Base-by-base conservation (phyloP, 2,329 filamentous ascomycete genomes). In the Trichoderma sp. region DNA sequence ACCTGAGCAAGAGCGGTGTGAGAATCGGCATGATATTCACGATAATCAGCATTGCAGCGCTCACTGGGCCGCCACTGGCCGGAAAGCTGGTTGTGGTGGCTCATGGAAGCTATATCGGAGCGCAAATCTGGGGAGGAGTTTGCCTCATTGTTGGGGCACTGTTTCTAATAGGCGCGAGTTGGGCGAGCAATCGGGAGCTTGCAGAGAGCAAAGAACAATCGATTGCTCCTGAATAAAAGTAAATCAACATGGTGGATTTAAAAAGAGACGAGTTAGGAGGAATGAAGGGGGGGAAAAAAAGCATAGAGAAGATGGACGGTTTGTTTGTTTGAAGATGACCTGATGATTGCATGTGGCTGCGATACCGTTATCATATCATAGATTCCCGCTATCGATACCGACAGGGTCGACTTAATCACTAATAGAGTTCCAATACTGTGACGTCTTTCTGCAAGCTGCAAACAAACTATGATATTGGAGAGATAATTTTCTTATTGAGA, bases 21-120 rank as follows among this genome's bases (percentile, higher is more conserved):
- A 78, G 86, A 7, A 86, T 88, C 70, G 87, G 87, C 60, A 89
- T 89, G 86, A 78, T 84, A 1, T 88, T 89, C 58, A 85, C 84
- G 0, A 83, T 87, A 19, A 81, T 84, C 67, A 86, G 84, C 70
- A 81, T 87, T 53, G 82, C 84, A 0, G 82, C 83, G 4, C 75
- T 88, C 52, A 85, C 82, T 1, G 86, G 85, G 0, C 82, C 84
- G n/a, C 85, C 85, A 0, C 80, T 87, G 48, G 84, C 83, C 0
- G 85, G 86, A 0, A 83, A 82, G 4, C 77, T 87, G 60, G 83
- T 87, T 42, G 76, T 80, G 2, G 77, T 77, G 0, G 73, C 73
- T 8, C 79, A 74, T 0, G 84, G 85, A 0, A 73, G 71, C 6
- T 87, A 86, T 68, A 68, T 78, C 7, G 85, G 81, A 0, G 84